Percentiles rank a stretch among this genome's conserved stretches.
phyloP scores from a whole-genome alignment of 2,329 filamentous ascomycete species.

The Fusarium sp. region DNA sequence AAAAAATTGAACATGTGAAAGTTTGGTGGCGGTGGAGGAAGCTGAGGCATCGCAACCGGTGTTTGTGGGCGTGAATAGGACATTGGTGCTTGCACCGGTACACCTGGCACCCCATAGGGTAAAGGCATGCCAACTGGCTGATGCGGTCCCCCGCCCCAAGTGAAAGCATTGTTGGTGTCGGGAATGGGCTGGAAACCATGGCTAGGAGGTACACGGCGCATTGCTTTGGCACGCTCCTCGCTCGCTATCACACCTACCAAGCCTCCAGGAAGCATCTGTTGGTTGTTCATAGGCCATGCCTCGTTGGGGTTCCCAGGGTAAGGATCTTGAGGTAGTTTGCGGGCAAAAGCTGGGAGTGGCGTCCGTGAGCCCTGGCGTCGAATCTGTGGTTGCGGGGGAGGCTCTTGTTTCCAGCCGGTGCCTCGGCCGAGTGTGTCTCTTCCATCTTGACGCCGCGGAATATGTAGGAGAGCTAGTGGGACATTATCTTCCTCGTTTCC shows the following conservation, averaged over 20 bases:
- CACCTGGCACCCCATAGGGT: background rate
- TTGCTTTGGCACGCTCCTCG: constrained; percentile 27
- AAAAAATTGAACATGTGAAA: constrained; percentile 20
- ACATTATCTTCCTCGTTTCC: constrained; percentile 16
- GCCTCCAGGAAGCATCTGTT: constrained; percentile 19
- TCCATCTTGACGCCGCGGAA: background rate
- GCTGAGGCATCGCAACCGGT: constrained; percentile 10
- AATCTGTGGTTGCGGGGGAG: background rate
- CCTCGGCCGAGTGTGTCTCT: background rate
- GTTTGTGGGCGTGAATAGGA: constrained; percentile 14
- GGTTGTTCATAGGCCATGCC: constrained; percentile 15
- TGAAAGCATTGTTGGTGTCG: constrained; percentile 24
- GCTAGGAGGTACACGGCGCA: constrained; percentile 20
- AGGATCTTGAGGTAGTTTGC: background rate
- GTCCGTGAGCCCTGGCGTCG: background rate
- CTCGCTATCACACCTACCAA: constrained; percentile 30
- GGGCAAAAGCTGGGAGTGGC: constrained; percentile 11
- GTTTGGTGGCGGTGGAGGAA: background rate
- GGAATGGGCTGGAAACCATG: constrained; percentile 26
- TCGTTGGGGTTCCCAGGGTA: background rate
- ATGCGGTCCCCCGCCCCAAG: background rate
- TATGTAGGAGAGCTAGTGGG: constrained; percentile 15
- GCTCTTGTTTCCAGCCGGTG: background rate
- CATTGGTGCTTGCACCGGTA: constrained; percentile 1
- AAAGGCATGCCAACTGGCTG: background rate